Evolutionary conservation across 495 filamentous ascomycete species (phyloP).

Genomic region (Talaromyces adpressus): DNA sequence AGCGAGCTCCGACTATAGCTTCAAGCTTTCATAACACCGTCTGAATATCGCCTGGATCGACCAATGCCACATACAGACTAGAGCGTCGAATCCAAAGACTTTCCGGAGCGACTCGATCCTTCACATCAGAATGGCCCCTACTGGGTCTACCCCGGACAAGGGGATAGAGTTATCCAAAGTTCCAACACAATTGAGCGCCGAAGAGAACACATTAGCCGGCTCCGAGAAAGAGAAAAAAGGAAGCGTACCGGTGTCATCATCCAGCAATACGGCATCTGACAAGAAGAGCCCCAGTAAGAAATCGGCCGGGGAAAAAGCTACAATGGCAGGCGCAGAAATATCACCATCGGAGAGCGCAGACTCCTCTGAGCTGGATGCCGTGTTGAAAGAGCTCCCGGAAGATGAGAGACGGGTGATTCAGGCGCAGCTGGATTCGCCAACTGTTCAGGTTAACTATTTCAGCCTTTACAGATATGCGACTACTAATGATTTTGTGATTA

Average conservation of each 20-base stretch:
- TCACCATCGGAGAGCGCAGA: neutral
- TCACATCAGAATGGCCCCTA: neutral
- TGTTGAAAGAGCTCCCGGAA: constrained; percentile 29
- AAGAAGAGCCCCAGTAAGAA: neutral
- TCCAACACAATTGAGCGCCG: neutral
- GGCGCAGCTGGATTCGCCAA: constrained; percentile 62
- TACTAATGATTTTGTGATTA: constrained; percentile 64
- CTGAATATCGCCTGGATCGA: neutral
- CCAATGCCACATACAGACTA: neutral
- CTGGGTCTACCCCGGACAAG: neutral
- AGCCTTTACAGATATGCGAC: constrained; percentile 78
- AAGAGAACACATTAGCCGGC: neutral
- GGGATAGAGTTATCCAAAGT: neutral
- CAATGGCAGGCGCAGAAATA: neutral
- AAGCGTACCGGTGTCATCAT: neutral
- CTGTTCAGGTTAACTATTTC: constrained; percentile 55
- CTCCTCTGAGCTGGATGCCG: constrained; percentile 22
- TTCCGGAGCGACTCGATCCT: neutral
- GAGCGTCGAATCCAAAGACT: neutral
- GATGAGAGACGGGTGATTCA: constrained; percentile 62
- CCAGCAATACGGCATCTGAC: neutral
- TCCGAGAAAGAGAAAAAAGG: neutral
- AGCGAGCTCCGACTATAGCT: neutral
- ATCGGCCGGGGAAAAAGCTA: neutral
- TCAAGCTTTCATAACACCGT: neutral